Percentiles rank a stretch among this genome's conserved stretches.
Conservation (phyloP, 208 protist species). For the Acanthamoeba triangularis region DNA sequence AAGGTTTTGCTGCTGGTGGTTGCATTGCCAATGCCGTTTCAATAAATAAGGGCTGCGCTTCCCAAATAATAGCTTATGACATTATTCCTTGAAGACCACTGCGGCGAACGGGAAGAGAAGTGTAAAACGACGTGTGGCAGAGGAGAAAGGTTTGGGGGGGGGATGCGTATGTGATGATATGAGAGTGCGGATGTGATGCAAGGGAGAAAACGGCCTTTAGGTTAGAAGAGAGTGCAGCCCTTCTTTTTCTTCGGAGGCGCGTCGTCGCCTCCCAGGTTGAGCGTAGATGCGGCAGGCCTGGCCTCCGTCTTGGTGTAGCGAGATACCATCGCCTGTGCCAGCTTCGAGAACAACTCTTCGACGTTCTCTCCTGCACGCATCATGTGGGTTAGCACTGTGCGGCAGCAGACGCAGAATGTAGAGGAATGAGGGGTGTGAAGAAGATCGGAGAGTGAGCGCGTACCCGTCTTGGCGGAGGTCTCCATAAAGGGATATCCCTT, state of each 20-base stretch:
- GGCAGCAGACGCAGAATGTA: not conserved
- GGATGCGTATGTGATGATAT: not conserved
- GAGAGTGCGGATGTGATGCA: too few relatives aligned
- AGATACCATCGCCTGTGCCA: not conserved
- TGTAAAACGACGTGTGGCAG: too few relatives aligned
- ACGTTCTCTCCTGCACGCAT: not conserved
- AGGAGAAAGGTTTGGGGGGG: too few relatives aligned
- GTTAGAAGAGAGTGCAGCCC: conserved; percentile 37
- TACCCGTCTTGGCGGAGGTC: conserved; percentile 52
- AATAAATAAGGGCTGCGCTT: too few relatives aligned
- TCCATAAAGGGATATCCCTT: conserved; percentile 56
- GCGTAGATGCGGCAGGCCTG: conserved; percentile 1
- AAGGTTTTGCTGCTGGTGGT: too few relatives aligned
- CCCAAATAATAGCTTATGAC: too few relatives aligned
- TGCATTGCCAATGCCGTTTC: too few relatives aligned
- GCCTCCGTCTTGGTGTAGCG: conserved; percentile 30
- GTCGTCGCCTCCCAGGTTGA: not conserved
- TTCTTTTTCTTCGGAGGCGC: conserved; percentile 34
- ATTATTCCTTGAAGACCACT: too few relatives aligned
- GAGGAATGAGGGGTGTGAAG: not conserved
- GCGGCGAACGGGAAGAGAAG: too few relatives aligned
- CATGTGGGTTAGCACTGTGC: not conserved
- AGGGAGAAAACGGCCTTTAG: not conserved
- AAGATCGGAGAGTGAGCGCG: not conserved
- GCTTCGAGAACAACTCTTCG: not conserved